These are phyloP conservation scores for Suzukiozyma palmioleophila DNA, from an alignment of 1,139 yeast species.

Conservation along the genomic window DNA sequence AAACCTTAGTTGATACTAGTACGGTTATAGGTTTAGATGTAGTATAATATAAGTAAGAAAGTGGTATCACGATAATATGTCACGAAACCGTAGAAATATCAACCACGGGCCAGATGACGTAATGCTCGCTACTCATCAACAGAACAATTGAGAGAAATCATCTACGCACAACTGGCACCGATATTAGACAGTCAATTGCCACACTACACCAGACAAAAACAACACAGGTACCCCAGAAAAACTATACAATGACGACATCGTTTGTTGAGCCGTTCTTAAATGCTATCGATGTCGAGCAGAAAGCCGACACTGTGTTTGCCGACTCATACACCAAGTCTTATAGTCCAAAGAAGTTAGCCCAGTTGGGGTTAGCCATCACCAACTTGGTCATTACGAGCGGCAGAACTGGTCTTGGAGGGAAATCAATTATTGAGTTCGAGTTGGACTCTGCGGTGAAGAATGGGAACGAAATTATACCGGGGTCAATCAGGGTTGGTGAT, in stretches of 20 bases:
- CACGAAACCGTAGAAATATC: too few species aligned
- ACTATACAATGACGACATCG: neutral
- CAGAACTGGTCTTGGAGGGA: slow-evolving; percentile 79
- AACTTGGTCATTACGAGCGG: slow-evolving; percentile 59
- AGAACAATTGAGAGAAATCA: too few species aligned
- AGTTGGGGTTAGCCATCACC: slow-evolving; percentile 69
- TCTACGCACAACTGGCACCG: too few species aligned
- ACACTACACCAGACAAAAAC: too few species aligned
- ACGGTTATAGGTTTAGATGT: too few species aligned
- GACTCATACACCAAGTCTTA: slow-evolving; percentile 44
- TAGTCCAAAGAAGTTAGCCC: slow-evolving; percentile 62
- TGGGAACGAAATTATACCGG: slow-evolving; percentile 39
- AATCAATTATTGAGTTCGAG: slow-evolving; percentile 60
- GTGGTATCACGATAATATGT: too few species aligned
- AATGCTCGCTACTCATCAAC: too few species aligned
- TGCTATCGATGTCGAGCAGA: slow-evolving; percentile 54
- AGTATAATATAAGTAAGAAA: too few species aligned
- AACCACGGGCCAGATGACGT: too few species aligned
- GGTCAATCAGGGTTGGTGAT: slow-evolving; percentile 74
- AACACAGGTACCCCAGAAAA: too few species aligned
- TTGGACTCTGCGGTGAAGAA: slow-evolving; percentile 52
- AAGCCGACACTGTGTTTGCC: slow-evolving; percentile 56
- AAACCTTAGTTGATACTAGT: too few species aligned
- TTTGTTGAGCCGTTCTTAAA: slow-evolving; percentile 33
- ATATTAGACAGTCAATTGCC: too few species aligned